phyloP scores from a whole-genome alignment of 345 rosid species.

The Geranium rotundifolium region DNA sequence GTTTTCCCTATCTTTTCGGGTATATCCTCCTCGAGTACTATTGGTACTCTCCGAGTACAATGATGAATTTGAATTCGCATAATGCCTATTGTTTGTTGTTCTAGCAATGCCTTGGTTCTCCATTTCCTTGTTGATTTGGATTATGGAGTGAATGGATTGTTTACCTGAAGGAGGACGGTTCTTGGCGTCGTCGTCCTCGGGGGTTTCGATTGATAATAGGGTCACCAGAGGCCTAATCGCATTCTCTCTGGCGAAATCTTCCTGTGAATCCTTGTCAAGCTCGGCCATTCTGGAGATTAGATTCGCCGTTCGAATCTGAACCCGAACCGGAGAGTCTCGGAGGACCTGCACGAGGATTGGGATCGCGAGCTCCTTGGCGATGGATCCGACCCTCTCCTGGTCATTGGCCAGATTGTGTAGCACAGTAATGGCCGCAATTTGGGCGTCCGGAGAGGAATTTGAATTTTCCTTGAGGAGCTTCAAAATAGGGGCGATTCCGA shows the following conservation, averaged over 20 bases:
- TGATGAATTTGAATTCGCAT: conserved; percentile 25
- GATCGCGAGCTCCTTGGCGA: conserved; percentile 48
- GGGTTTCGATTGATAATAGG: conserved; percentile 51
- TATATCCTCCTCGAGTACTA: conserved; percentile 22
- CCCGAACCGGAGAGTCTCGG: conserved; percentile 54
- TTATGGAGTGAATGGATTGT: conserved; percentile 61
- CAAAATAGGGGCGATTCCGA: conserved; percentile 56
- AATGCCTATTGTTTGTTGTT: conserved; percentile 26
- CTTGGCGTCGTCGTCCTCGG: conserved; percentile 35
- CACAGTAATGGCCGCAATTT: conserved; percentile 46
- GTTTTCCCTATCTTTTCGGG: conserved; percentile 62
- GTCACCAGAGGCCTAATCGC: conserved; percentile 77
- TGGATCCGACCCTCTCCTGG: conserved; percentile 46
- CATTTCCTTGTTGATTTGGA: conserved; percentile 61
- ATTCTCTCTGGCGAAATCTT: conserved; percentile 77
- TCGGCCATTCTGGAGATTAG: conserved; percentile 80
- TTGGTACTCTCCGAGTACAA: conserved; percentile 25
- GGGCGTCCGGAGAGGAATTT: conserved; percentile 57
- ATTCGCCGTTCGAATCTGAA: conserved; percentile 49
- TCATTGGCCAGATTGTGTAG: conserved; percentile 42
- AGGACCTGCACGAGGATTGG: conserved; percentile 53
- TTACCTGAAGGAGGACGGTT: conserved; percentile 24
- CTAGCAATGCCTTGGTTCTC: conserved; percentile 19
- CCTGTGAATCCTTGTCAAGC: conserved; percentile 47
- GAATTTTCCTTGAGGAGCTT: conserved; percentile 54